Evolutionary conservation across 2,329 filamentous ascomycete species (phyloP).

Genomic region (Clathrospora elynae): DNA sequence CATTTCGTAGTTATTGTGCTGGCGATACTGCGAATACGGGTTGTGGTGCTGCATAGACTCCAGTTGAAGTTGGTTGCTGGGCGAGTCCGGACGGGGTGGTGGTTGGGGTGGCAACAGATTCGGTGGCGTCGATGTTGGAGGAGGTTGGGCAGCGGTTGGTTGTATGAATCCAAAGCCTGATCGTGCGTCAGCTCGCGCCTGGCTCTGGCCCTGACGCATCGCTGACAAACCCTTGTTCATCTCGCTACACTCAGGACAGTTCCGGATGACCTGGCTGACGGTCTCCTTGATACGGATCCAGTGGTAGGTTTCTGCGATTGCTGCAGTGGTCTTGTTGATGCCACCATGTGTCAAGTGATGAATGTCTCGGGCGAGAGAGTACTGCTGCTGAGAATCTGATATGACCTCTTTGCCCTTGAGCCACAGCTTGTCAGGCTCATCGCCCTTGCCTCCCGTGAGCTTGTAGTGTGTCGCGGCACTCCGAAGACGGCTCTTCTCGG

Average conservation of each 20-base stretch:
- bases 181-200: slow-evolving; percentile 15
- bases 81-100: slow-evolving; percentile 27
- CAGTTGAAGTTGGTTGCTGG: slow-evolving; percentile 35
- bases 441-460: slow-evolving; percentile 61
- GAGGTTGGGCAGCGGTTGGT: slow-evolving; percentile 10
- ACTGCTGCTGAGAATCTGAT: slow-evolving; percentile 84
- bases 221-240: slow-evolving; percentile 45
- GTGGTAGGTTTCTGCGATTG: slow-evolving; percentile 91
- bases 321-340: slow-evolving; percentile 97
- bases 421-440: slow-evolving; percentile 70
- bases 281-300: slow-evolving; percentile 99
- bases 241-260: slow-evolving; percentile 89
- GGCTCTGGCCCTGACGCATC: slow-evolving; percentile 30
- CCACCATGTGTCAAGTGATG: slow-evolving; percentile 82
- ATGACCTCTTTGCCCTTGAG: slow-evolving; percentile 98
- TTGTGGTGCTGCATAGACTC: slow-evolving; percentile 38
- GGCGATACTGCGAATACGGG: slow-evolving; percentile 36
- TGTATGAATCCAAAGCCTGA: slow-evolving; percentile 13
- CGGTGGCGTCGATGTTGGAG: slow-evolving; percentile 20
- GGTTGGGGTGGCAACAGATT: slow-evolving; percentile 13
- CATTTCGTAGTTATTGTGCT: slow-evolving; percentile 56
- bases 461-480: slow-evolving; percentile 96
- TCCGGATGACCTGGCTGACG: slow-evolving; percentile 90
- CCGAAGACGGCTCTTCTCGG: slow-evolving; percentile 91
- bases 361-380: slow-evolving; percentile 80